Conservation (phyloP, 768 basidiomycete genomes). For the Tephrocybe sp. region DNA sequence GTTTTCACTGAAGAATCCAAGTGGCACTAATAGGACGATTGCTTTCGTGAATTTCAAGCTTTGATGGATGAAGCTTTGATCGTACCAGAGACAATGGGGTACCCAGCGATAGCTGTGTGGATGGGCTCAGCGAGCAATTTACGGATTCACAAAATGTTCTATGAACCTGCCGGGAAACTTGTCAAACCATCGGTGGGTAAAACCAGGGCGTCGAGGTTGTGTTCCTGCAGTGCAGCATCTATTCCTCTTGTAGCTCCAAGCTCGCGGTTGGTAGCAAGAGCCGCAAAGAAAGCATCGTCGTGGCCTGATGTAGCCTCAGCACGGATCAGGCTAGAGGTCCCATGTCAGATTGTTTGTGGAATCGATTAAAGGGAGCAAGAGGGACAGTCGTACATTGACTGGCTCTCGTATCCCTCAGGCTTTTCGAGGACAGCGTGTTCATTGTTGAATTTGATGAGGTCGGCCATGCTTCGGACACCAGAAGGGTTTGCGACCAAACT, state of each 20-base stretch:
- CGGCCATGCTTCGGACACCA: constrained; percentile 53
- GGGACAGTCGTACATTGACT: constrained; percentile 28
- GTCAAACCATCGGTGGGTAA: constrained; percentile 43
- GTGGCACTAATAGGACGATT: constrained; percentile 43
- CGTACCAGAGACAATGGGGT: constrained; percentile 63
- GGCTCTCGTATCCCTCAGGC: constrained; percentile 37
- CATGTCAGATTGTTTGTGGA: not conserved
- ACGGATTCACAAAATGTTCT: not conserved
- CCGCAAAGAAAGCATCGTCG: constrained; percentile 41
- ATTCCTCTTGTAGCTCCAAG: constrained; percentile 55
- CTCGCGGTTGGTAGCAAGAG: constrained; percentile 44
- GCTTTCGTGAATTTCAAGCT: constrained; percentile 1
- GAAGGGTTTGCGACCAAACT: constrained; percentile 52
- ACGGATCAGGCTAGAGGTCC: constrained; percentile 34
- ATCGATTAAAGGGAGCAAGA: not conserved
- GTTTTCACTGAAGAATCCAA: constrained; percentile 56
- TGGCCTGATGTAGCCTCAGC: constrained; percentile 41
- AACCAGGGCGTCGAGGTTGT: constrained; percentile 52
- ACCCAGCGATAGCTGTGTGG: constrained; percentile 68
- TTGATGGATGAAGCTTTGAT: not conserved
- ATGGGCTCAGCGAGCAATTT: constrained; percentile 17
- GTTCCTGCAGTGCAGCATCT: constrained; percentile 46
- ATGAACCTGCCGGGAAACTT: constrained; percentile 35
- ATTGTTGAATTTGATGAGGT: constrained; percentile 59
- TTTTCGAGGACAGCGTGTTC: constrained; percentile 51